These are phyloP conservation scores for Balamuthia mandrillaris DNA, from an alignment of 208 protist genomes.

Conservation along the genomic window DNA sequence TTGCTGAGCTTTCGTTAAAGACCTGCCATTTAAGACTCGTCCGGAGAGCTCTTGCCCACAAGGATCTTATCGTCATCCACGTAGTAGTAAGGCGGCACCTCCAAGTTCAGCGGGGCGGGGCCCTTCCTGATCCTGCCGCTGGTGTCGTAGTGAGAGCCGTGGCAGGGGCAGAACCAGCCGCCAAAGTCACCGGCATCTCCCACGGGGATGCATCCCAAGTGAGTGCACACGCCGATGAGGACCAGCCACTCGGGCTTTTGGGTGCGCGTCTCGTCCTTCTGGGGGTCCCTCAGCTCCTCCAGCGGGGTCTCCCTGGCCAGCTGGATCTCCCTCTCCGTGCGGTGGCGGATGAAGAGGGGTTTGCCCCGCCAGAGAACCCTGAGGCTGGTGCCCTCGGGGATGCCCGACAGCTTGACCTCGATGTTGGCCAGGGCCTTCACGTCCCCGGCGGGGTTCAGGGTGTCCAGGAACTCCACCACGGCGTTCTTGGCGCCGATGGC, in stretches of 20 bases:
- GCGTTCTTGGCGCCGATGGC: constrained; percentile 46
- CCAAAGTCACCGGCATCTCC: constrained; percentile 91
- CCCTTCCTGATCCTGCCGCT: constrained; percentile 93
- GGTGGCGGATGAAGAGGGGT: constrained; percentile 95
- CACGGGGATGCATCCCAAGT: constrained; percentile 97
- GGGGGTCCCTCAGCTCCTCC: constrained; percentile 87
- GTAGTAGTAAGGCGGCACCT: constrained; percentile 95
- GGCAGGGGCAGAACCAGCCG: constrained; percentile 98
- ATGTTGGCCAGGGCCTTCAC: constrained; percentile 92
- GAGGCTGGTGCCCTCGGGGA: constrained; percentile 86
- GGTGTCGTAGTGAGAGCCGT: constrained; percentile 97
- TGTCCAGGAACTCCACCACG: constrained; percentile 66
- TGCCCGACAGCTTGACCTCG: constrained; percentile 90
- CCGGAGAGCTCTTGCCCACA: constrained; percentile 77
- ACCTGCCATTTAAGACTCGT: too few relatives aligned
- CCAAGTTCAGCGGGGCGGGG: constrained; percentile 96
- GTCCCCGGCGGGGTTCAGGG: constrained; percentile 75
- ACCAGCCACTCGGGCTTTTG: constrained; percentile 87
- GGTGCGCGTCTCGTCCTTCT: constrained; percentile 86
- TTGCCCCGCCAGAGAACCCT: constrained; percentile 97
- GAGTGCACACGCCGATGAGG: constrained; percentile 96
- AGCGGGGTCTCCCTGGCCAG: constrained; percentile 70
- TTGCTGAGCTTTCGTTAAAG: too few relatives aligned
- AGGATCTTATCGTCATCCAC: constrained; percentile 87
- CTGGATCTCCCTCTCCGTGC: constrained; percentile 90